Evolutionary conservation across 192 early-diverging fungal genomes (phyloP).

Genomic region (Spizellomyces punctatus): DNA sequence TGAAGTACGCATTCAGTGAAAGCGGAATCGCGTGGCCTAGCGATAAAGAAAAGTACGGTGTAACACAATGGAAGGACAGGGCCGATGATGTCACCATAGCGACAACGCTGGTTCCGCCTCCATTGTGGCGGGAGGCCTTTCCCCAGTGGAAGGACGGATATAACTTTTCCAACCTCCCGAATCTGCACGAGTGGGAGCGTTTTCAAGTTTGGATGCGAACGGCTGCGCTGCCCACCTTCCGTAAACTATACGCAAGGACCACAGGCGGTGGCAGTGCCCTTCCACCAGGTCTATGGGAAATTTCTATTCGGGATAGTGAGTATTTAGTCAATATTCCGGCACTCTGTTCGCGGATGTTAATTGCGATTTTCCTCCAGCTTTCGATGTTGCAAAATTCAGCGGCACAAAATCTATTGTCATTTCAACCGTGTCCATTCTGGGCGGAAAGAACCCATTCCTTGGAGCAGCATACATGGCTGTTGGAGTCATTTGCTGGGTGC

Average conservation of each 20-base stretch:
- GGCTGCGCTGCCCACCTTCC: constrained; percentile 92
- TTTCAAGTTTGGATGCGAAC: constrained; percentile 99
- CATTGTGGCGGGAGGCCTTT: constrained; percentile 75
- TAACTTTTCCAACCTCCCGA: constrained; percentile 56
- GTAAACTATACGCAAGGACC: constrained; percentile 88
- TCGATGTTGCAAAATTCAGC: constrained; percentile 80
- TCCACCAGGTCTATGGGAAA: constrained; percentile 17
- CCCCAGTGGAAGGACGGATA: constrained; percentile 52
- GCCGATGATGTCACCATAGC: constrained; percentile 33
- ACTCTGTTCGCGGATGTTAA: constrained; percentile 38
- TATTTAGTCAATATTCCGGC: constrained; percentile 83
- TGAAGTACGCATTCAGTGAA: constrained; percentile 54
- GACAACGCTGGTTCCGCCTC: constrained; percentile 72
- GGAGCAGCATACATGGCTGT: constrained; percentile 93
- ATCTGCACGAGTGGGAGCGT: constrained; percentile 72
- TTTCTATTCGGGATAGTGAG: constrained; percentile 53
- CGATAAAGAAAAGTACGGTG: constrained; percentile 72
- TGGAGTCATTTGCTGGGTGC: constrained; percentile 84
- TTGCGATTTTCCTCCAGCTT: constrained; percentile 56
- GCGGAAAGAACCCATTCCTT: constrained; percentile 96
- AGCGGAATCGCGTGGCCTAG: constrained; percentile 87
- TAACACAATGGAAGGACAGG: constrained; percentile 20
- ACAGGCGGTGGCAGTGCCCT: constrained; percentile 32
- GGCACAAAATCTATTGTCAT: constrained; percentile 96
- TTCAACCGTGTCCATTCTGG: constrained; percentile 91